Base-by-base conservation (phyloP, 345 rosid genomes). In the Rhizophora mangle region DNA sequence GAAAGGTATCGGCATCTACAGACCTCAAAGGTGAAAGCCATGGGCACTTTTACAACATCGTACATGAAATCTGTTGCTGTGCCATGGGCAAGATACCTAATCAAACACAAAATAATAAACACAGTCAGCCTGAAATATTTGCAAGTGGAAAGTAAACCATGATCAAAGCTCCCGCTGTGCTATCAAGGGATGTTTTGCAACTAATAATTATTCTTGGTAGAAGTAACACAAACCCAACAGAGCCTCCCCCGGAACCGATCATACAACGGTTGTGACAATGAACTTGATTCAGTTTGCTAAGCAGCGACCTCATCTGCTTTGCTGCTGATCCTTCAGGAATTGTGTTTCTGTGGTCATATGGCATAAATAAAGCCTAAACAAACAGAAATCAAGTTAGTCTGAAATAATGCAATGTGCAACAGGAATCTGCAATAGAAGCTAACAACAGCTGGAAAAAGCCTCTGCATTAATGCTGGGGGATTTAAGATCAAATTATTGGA, bases 11-110 rank as follows among this genome's bases (percentile, higher is more conserved):
- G 18, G 29, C 68, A 79, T 70, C 60, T 68, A 77, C 87, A 77
- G 64, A 92, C 99, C 99, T 95, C 99, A 64, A 96, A 96, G 81
- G 98, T 92, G 83, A 92, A 96, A 68, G 98, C 91, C 98, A 92
- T 88, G 27, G 99, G 99, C 68, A 84, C 92, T 82, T 77, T 87
- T 19, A 81, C 85, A 73, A 92, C 74, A 27, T 92, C 96, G 49
- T 86, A 90, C 85, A 96, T 92, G 85, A 86, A 96, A 81, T 96
- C 99, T 15, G 99, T 92, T 62, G 98, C 97, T 31, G 98, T 92
- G 60, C 99, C 98, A 72, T 96, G 99, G 6, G 99, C 99, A 67
- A 95, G 78, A 81, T 95, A 92, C 88, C 98, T 94, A 79, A 51
- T 61, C 26, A n/a, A 20, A 10, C 39, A 19, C 64, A 31, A n/a